Percentiles rank a stretch among this genome's conserved stretches.
phyloP scores from a whole-genome alignment of 805 yeast species.

The Nakazawaea pomicola region DNA sequence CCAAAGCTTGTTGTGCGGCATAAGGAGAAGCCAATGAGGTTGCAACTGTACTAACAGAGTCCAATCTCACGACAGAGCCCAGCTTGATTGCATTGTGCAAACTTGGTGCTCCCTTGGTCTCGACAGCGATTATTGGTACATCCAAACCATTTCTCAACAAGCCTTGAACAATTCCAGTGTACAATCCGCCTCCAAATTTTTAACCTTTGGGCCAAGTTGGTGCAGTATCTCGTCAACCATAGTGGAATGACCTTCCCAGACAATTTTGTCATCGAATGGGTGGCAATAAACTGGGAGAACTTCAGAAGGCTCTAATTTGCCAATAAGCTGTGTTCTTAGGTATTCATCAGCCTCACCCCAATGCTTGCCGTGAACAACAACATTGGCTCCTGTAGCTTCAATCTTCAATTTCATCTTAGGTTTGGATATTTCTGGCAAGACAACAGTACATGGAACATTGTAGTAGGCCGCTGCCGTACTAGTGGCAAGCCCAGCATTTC shows the following conservation, averaged over 20 bases:
- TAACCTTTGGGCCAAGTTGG: conserved; percentile 12
- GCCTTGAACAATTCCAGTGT: conserved; percentile 47
- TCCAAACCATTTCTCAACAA: conserved; percentile 29
- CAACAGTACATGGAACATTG: conserved; percentile 50
- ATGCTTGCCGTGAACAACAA: conserved; percentile 38
- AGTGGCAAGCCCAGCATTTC: conserved; percentile 53
- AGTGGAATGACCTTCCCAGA: conserved; percentile 52
- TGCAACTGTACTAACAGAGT: conserved; percentile 48
- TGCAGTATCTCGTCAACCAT: conserved; percentile 38
- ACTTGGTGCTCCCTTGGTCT: conserved; percentile 61
- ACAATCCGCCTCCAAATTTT: conserved; percentile 45
- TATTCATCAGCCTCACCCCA: conserved; percentile 49
- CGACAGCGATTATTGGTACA: conserved; percentile 44
- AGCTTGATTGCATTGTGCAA: conserved; percentile 45
- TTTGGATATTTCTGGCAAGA: conserved; percentile 49
- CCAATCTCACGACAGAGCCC: conserved; percentile 37
- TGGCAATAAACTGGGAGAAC: conserved; percentile 44
- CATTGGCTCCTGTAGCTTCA: conserved; percentile 43
- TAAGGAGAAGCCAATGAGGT: conserved; percentile 59
- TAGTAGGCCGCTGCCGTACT: conserved; percentile 38
- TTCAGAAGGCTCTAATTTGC: conserved; percentile 14
- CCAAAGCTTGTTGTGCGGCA: conserved; percentile 46
- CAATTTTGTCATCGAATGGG: conserved; percentile 45
- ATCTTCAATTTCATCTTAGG: conserved; percentile 41
- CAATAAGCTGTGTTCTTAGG: conserved; percentile 28